phyloP scores from a whole-genome alignment of 495 filamentous ascomycete genomes.

The Penicillium paradoxum region DNA sequence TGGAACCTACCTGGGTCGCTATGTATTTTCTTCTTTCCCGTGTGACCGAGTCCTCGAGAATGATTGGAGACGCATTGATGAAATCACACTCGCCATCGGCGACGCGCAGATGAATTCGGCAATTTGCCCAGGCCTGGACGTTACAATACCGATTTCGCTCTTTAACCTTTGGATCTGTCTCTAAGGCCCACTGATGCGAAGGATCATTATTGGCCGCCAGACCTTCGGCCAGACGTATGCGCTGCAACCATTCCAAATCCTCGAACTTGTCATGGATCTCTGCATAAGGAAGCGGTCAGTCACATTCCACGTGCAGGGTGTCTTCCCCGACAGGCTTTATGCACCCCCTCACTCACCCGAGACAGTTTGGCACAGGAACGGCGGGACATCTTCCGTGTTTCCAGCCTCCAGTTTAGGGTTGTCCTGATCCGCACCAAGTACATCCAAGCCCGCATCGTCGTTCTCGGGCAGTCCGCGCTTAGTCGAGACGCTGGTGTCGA shows the following conservation, averaged over 20 bases:
- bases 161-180: slow-evolving; percentile 46
- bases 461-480: slow-evolving; percentile 41
- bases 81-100: slow-evolving; percentile 79
- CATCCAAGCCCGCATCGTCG: slow-evolving; percentile 30
- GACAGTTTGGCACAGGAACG: slow-evolving; percentile 40
- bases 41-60: slow-evolving; percentile 53
- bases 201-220: slow-evolving; percentile 34
- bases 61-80: slow-evolving; percentile 92
- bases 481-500: slow-evolving; percentile 41
- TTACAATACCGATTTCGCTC: slow-evolving; percentile 76
- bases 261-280: slow-evolving; percentile 47
- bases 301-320: slow-evolving; percentile 17
- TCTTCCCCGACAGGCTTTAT: slow-evolving; percentile 19
- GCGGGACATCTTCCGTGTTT: slow-evolving; percentile 36
- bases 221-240: slow-evolving; percentile 34
- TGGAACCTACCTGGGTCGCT: slow-evolving; percentile 55
- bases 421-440: slow-evolving; percentile 30
- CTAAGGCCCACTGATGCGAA: slow-evolving; percentile 46
- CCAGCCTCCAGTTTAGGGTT: slow-evolving; percentile 30
- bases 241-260: slow-evolving; percentile 46
- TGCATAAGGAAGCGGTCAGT: slow-evolving; percentile 23
- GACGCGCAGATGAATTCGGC: slow-evolving; percentile 79
- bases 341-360: slow-evolving; percentile 35
- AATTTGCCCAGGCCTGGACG: slow-evolving; percentile 79
- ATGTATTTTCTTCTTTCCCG: slow-evolving; percentile 55